phyloP scores from a whole-genome alignment of 129 eudicot species.

The Flaveria linearis region DNA sequence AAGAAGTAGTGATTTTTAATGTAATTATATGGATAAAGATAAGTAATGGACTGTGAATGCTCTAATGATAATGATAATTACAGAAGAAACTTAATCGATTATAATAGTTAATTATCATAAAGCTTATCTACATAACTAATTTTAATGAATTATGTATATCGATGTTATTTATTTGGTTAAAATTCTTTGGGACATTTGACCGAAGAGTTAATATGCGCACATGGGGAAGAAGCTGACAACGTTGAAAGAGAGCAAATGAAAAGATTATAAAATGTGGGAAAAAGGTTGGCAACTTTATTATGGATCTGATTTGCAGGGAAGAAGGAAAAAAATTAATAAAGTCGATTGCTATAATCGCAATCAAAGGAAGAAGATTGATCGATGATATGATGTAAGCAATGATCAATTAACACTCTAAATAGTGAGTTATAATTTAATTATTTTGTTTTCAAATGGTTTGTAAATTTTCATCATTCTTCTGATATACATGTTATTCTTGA shows the following conservation, averaged over 20 bases:
- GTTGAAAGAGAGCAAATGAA: slow-evolving; percentile 19
- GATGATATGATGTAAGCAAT: slow-evolving; percentile 29
- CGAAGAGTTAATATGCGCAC: slow-evolving; percentile 56
- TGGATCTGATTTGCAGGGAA: slow-evolving; percentile 43
- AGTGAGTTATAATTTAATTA: not conserved
- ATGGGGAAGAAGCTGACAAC: slow-evolving; percentile 42
- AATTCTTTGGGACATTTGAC: slow-evolving; percentile 44
- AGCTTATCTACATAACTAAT: too few species aligned
- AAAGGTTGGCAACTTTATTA: slow-evolving; percentile 40
- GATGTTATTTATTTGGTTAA: too few species aligned
- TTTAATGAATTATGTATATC: too few species aligned
- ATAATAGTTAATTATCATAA: too few species aligned
- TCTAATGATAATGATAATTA: too few species aligned
- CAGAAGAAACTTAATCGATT: not conserved
- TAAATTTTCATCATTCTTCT: not conserved
- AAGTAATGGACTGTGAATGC: too few species aligned
- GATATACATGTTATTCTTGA: too few species aligned
- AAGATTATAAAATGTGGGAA: slow-evolving; percentile 18
- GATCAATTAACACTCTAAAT: slow-evolving; percentile 6
- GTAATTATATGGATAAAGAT: too few species aligned
- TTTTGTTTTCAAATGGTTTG: not conserved
- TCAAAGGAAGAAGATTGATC: slow-evolving; percentile 30
- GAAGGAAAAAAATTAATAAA: not conserved
- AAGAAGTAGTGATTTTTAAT: too few species aligned
- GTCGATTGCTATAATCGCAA: slow-evolving; percentile 31